These are phyloP conservation scores for Peronospora belbahrii DNA, from an alignment of 352 stramenopile genomes.

Conservation along the genomic window DNA sequence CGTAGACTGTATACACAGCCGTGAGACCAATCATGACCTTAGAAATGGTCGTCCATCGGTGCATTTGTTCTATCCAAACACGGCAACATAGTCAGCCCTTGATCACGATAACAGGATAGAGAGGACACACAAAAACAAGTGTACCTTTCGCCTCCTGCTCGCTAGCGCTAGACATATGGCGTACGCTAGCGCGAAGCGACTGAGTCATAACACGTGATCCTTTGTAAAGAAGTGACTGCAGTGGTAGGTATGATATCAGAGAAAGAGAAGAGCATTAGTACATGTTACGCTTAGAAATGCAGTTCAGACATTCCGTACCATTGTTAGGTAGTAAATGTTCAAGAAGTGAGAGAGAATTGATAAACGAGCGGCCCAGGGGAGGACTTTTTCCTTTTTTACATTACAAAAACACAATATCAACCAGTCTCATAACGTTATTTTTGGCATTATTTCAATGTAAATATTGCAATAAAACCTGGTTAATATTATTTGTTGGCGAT, in stretches of 20 bases:
- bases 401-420: neutral
- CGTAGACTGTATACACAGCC: slow-evolving; percentile 51
- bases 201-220: slow-evolving; percentile 42
- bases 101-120: neutral
- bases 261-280: neutral
- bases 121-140: slow-evolving; percentile 2
- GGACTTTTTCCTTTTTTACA: slow-evolving; percentile 19
- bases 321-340: neutral
- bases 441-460: neutral
- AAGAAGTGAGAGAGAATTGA: neutral
- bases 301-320: neutral
- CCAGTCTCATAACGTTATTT: neutral
- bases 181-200: slow-evolving; percentile 46
- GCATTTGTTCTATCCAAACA: slow-evolving; percentile 58
- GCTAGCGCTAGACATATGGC: slow-evolving; percentile 73
- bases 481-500: no score
- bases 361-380: slow-evolving; percentile 14
- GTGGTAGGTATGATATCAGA: neutral
- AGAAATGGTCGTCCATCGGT: slow-evolving; percentile 78
- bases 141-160: slow-evolving; percentile 77
- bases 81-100: neutral
- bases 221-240: slow-evolving; percentile 60
- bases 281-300: neutral
- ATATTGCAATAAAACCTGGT: neutral
- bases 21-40: slow-evolving; percentile 73